These are phyloP conservation scores for Psilocybe subaeruginosa DNA, from an alignment of 768 basidiomycete species.

Conservation along the genomic window DNA sequence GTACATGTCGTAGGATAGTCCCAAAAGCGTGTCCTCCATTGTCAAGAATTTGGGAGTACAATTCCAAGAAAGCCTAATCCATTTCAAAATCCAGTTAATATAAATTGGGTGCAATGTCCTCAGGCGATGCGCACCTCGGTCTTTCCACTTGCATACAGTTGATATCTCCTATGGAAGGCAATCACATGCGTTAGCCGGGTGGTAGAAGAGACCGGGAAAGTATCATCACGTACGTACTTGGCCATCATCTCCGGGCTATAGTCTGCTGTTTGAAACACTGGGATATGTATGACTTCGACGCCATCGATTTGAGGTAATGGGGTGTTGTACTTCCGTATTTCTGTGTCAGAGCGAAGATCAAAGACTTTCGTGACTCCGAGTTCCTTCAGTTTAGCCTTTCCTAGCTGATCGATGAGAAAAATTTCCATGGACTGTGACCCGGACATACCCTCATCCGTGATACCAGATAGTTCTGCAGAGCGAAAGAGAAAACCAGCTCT, in stretches of 20 bases:
- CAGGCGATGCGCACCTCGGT: slow-evolving; percentile 56
- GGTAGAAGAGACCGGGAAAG: slow-evolving; percentile 16
- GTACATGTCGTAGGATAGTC: slow-evolving; percentile 71
- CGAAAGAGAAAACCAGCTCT: slow-evolving; percentile 64
- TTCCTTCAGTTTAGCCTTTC: slow-evolving; percentile 55
- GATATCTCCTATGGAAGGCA: slow-evolving; percentile 53
- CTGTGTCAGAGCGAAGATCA: slow-evolving; percentile 80
- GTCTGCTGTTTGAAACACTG: slow-evolving; percentile 74
- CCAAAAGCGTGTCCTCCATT: slow-evolving; percentile 71
- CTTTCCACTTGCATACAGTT: slow-evolving; percentile 79
- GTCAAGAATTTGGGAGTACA: slow-evolving; percentile 82
- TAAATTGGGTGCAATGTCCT: background rate
- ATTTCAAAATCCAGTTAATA: background rate
- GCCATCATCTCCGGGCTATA: slow-evolving; percentile 87
- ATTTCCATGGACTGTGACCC: background rate
- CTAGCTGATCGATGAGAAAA: slow-evolving; percentile 35
- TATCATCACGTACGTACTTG: slow-evolving; percentile 62
- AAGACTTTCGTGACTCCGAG: slow-evolving; percentile 72
- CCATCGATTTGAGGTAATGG: slow-evolving; percentile 68
- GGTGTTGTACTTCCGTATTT: slow-evolving; percentile 73
- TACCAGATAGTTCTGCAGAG: slow-evolving; percentile 71
- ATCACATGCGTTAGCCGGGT: slow-evolving; percentile 25
- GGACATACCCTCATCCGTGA: slow-evolving; percentile 67
- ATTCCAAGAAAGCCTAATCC: slow-evolving; percentile 72
- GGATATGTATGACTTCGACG: slow-evolving; percentile 59